Conservation (phyloP, 768 basidiomycete genomes). For the Tylopilus sp. region DNA sequence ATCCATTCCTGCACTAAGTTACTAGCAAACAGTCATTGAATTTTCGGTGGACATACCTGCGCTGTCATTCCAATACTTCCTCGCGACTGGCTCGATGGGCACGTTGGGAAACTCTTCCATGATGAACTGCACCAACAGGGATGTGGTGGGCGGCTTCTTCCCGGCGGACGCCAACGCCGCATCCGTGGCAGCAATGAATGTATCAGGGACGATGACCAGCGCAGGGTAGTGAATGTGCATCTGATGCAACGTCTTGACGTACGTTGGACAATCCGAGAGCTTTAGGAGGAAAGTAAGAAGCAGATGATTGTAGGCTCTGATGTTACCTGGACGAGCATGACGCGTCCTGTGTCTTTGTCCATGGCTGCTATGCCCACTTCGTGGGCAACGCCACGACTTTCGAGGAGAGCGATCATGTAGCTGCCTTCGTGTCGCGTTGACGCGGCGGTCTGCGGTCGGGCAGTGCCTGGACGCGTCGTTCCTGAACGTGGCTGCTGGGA, state of each 20-base stretch:
- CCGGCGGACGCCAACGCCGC: conserved; percentile 40
- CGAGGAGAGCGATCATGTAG: conserved; percentile 66
- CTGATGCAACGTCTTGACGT: conserved; percentile 84
- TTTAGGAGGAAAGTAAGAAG: conserved; percentile 26
- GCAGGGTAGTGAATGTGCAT: conserved; percentile 74
- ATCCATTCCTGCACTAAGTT: conserved; percentile 55
- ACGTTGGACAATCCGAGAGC: conserved; percentile 85
- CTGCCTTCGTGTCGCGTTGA: conserved; percentile 57
- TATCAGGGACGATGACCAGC: conserved; percentile 79
- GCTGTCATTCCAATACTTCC: conserved; percentile 85
- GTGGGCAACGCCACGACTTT: conserved; percentile 73
- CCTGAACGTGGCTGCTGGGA: conserved; percentile 55
- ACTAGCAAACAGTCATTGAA: neutral
- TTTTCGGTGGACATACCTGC: conserved; percentile 46
- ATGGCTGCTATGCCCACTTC: conserved; percentile 88
- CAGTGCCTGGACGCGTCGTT: conserved; percentile 33
- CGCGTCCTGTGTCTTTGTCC: conserved; percentile 74
- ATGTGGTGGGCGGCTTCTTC: conserved; percentile 46
- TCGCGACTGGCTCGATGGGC: conserved; percentile 63
- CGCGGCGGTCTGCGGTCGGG: conserved; percentile 62
- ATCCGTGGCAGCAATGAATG: conserved; percentile 63
- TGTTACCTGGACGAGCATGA: conserved; percentile 74
- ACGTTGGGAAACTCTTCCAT: conserved; percentile 69
- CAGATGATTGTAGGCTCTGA: neutral
- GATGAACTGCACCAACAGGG: conserved; percentile 68